phyloP scores from a whole-genome alignment of 768 basidiomycete species.

The Pleurotus cornucopiae region DNA sequence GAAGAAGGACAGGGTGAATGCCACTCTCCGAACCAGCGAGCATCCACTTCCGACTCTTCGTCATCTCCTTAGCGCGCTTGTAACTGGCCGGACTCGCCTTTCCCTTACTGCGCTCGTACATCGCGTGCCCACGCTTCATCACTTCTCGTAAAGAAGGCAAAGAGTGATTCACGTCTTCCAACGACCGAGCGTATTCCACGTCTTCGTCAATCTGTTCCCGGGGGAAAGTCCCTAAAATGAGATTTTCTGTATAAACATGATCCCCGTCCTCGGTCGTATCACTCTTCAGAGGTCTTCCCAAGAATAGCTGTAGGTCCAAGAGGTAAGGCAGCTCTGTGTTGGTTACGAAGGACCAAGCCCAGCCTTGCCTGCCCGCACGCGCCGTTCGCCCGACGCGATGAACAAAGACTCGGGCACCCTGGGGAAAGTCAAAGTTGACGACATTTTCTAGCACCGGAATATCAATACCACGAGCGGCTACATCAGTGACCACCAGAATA shows the following conservation, averaged over 20 bases:
- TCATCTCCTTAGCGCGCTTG: slow-evolving; percentile 84
- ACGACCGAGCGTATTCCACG: slow-evolving; percentile 67
- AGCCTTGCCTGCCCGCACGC: slow-evolving; percentile 89
- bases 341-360: slow-evolving; percentile 95
- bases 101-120: slow-evolving; percentile 93
- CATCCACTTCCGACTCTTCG: slow-evolving; percentile 67
- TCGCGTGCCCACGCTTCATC: slow-evolving; percentile 82
- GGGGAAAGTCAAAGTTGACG: slow-evolving; percentile 97
- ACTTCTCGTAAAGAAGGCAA: slow-evolving; percentile 70
- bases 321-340: slow-evolving; percentile 84
- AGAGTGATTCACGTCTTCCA: slow-evolving; percentile 61
- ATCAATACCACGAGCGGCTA: slow-evolving; percentile 97
- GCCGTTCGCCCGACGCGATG: slow-evolving; percentile 98
- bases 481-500: slow-evolving; percentile 94
- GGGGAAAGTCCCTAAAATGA: slow-evolving; percentile 81
- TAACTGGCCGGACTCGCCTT: slow-evolving; percentile 87
- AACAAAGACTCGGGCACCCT: slow-evolving; percentile 88
- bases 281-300: slow-evolving; percentile 70
- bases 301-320: slow-evolving; percentile 89
- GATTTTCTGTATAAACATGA: slow-evolving; percentile 61
- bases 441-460: slow-evolving; percentile 96
- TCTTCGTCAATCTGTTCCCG: slow-evolving; percentile 80
- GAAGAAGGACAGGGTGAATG: slow-evolving; percentile 67
- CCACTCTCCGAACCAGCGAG: slow-evolving; percentile 60
- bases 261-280: slow-evolving; percentile 48